Evolutionary conservation across 257 asterid species (phyloP).

Genomic region (Solanum clarkiae): DNA sequence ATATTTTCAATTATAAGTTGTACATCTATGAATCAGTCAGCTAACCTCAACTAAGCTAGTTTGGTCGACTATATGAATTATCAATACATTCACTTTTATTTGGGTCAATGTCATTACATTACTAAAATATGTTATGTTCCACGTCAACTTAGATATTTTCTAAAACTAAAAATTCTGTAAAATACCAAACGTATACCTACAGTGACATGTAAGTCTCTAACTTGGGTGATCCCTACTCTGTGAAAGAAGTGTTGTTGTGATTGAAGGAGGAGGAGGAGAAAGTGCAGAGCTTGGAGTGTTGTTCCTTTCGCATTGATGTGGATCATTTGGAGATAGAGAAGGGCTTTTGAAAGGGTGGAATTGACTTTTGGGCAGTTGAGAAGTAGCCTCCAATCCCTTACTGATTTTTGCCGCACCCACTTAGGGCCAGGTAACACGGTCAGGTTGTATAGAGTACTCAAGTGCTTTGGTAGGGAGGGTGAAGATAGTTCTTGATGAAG

Average conservation of each 20-base stretch:
- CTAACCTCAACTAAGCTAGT: background rate
- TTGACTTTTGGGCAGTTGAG: background rate
- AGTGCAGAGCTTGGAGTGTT: background rate
- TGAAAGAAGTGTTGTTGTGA: background rate
- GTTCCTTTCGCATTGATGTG: background rate
- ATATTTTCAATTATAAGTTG: background rate
- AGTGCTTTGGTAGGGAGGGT: background rate
- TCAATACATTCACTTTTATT: background rate
- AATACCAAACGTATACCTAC: background rate
- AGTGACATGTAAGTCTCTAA: background rate
- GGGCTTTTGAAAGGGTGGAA: background rate
- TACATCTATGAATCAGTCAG: background rate
- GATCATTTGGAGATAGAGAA: background rate
- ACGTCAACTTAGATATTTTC: background rate
- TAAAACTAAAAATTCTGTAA: background rate
- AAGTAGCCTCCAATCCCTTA: background rate
- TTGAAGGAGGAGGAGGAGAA: background rate
- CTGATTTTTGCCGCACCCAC: background rate
- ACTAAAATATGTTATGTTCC: background rate
- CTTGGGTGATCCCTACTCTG: background rate
- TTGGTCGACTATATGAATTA: background rate
- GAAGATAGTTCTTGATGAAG: background rate
- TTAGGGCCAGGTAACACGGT: background rate
- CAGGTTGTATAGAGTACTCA: background rate
- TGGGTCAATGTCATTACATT: background rate